Evolutionary conservation across 305 asterid species (phyloP), one percentile per base, ranked within the genome.

Genomic region (Fraxinus sp.): DNA sequence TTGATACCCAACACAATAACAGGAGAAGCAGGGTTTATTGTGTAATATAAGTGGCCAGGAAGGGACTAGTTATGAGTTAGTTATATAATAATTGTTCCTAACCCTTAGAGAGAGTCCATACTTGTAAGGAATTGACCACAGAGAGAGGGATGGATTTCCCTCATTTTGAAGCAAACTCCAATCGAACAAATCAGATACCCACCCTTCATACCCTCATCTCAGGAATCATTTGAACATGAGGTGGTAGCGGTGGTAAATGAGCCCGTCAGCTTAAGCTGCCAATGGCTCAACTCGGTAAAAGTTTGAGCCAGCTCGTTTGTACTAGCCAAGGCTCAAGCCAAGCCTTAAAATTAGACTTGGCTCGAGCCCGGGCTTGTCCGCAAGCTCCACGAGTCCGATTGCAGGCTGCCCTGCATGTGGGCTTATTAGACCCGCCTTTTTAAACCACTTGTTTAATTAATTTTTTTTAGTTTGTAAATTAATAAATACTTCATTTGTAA

Each of bases 71-170:
- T 86, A 89, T 18, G 88, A 84, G 88, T 82, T 86, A 84, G 77
- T 85, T 84, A 16, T 72, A 33, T 39, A 80, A 62, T 46, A 75
- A 39, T 46, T 75, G 52, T 72, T 86, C 86, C 82, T 72, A 79
- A 80, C 85, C 87, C 82, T 55, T 26, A 75, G 75, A 41, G 74
- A 77, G 83, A 89, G 89, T 85, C 85, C 90, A 89, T 77, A 79
- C 83, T 86, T 82, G 85, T 66, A 87, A 92, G 89, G 86, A 90
- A 93, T 89, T 88, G 95, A 90, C 90, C 89, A 88, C 88, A 82
- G 89, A 89, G 92, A 86, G 91, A 86, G 91, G 92, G 66, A 49
- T 77, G 86, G 20, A 26, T 76, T 89, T 86, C 28, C 94, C 91
- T 70, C 82, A 72, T 62, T 89, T 83, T 87, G 83, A 95, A 95